These are phyloP conservation scores for Blakeslea trispora DNA, from an alignment of 371 early-diverging fungal species.

Conservation along the genomic window DNA sequence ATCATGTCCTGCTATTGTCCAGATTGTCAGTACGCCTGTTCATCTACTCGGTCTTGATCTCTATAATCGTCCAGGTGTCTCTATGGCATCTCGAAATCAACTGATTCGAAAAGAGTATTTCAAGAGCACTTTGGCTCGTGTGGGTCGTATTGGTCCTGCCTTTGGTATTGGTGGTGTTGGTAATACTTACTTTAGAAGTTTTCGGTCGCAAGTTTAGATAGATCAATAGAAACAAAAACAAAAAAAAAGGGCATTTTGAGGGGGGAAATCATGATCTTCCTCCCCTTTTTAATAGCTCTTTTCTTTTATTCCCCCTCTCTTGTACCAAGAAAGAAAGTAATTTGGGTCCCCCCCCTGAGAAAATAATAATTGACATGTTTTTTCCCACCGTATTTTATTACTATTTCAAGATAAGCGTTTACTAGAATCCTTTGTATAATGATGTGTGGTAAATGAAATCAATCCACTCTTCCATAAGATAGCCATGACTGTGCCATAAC, in stretches of 20 bases:
- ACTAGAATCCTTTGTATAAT: too few relatives aligned
- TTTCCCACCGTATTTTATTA: too few relatives aligned
- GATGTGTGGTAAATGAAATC: constrained; percentile 34
- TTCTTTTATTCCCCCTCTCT: too few relatives aligned
- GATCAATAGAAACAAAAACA: too few relatives aligned
- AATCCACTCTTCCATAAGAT: constrained; percentile 32
- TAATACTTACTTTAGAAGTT: constrained; percentile 45
- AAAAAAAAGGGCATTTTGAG: too few relatives aligned
- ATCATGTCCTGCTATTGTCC: constrained; percentile 56
- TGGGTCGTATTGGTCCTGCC: constrained; percentile 70
- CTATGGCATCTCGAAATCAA: constrained; percentile 28
- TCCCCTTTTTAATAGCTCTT: too few relatives aligned
- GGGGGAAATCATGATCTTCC: too few relatives aligned
- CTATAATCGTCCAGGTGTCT: constrained; percentile 54
- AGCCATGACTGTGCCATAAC: constrained; percentile 29
- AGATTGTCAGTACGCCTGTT: constrained; percentile 59
- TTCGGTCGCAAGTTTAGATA: constrained; percentile 8
- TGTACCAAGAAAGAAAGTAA: too few relatives aligned
- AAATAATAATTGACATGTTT: too few relatives aligned
- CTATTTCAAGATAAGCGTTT: too few relatives aligned
- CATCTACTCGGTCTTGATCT: constrained; percentile 64
- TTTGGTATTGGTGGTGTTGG: constrained; percentile 73
- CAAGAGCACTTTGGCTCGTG: constrained; percentile 58
- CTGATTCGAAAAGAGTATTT: constrained; percentile 56
- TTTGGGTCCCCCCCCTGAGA: too few relatives aligned